These are phyloP conservation scores for Ogataea trehalophila DNA, from an alignment of 805 yeast genomes.

Conservation along the genomic window DNA sequence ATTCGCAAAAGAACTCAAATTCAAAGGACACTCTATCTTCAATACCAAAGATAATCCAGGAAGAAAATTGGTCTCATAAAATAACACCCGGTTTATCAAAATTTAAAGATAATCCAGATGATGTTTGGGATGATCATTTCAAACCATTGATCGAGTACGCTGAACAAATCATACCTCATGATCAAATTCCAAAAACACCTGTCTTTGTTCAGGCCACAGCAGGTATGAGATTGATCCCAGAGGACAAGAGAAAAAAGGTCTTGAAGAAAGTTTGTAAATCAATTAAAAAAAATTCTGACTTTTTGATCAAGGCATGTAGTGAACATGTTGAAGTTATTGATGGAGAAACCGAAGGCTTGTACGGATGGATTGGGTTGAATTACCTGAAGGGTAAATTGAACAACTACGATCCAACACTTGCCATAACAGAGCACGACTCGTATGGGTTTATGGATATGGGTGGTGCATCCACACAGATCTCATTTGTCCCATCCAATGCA, in stretches of 20 bases:
- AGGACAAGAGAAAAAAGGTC: conserved; percentile 46
- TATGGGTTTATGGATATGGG: conserved; percentile 99
- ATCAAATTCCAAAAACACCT: conserved; percentile 64
- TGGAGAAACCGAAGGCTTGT: conserved; percentile 91
- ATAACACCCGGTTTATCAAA: conserved; percentile 82
- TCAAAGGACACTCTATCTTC: conserved; percentile 39
- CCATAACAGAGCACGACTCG: conserved; percentile 35
- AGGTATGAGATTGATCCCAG: conserved; percentile 81
- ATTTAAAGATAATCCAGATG: conserved; percentile 46
- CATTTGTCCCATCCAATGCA: conserved; percentile 73
- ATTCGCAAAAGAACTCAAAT: conserved; percentile 26
- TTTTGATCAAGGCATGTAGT: conserved; percentile 53
- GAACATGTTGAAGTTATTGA: conserved; percentile 81
- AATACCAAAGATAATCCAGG: conserved; percentile 65
- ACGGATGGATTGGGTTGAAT: conserved; percentile 93
- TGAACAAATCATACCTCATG: conserved; percentile 59
- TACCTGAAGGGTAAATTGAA: conserved; percentile 69
- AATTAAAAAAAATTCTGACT: conserved; percentile 50
- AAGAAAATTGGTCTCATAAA: conserved; percentile 64
- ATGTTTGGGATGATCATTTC: conserved; percentile 71
- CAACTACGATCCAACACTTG: conserved; percentile 32
- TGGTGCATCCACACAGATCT: conserved; percentile 95
- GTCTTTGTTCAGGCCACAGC: conserved; percentile 93
- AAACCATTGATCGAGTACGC: conserved; percentile 65
- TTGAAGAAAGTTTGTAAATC: conserved; percentile 56